phyloP scores from a whole-genome alignment of 2,329 filamentous ascomycete genomes.

The Calonectria henricotiae region DNA sequence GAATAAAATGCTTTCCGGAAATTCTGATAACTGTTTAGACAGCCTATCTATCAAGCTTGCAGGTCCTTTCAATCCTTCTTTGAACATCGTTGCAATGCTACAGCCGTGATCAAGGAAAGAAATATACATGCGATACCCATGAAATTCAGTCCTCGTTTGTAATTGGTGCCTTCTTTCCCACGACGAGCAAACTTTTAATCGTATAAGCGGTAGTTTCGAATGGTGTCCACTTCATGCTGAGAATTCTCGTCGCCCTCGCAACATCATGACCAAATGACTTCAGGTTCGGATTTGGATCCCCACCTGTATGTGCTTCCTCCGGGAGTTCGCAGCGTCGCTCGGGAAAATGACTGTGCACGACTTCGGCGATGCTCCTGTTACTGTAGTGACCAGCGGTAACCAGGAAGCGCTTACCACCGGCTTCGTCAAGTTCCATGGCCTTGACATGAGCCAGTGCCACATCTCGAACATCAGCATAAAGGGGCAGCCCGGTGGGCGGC shows the following conservation, averaged over 20 bases:
- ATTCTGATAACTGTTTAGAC: too few species aligned
- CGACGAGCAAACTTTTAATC: constrained; percentile 10
- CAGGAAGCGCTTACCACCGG: constrained; percentile 52
- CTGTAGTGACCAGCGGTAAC: constrained; percentile 47
- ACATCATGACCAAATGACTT: constrained; percentile 21
- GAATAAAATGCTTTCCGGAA: too few species aligned
- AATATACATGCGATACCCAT: too few species aligned
- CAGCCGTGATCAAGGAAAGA: too few species aligned
- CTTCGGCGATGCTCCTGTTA: constrained; percentile 46
- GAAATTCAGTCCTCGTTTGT: too few species aligned
- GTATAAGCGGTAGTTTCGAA: constrained; percentile 14
- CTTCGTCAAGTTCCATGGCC: constrained; percentile 47
- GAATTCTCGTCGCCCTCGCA: constrained; percentile 13
- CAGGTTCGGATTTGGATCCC: constrained; percentile 8
- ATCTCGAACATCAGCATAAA: constrained; percentile 53
- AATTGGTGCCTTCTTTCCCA: background rate
- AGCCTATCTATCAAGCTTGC: too few species aligned
- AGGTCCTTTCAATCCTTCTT: too few species aligned
- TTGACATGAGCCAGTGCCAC: constrained; percentile 51
- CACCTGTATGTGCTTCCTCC: background rate
- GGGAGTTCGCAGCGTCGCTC: constrained; percentile 24
- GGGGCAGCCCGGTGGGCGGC: constrained; percentile 41
- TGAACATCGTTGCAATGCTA: too few species aligned
- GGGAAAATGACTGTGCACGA: constrained; percentile 38
- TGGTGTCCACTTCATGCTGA: constrained; percentile 27